These are phyloP conservation scores for Aspergillus phoenicis DNA, from an alignment of 2,329 filamentous ascomycete genomes.

Conservation along the genomic window DNA sequence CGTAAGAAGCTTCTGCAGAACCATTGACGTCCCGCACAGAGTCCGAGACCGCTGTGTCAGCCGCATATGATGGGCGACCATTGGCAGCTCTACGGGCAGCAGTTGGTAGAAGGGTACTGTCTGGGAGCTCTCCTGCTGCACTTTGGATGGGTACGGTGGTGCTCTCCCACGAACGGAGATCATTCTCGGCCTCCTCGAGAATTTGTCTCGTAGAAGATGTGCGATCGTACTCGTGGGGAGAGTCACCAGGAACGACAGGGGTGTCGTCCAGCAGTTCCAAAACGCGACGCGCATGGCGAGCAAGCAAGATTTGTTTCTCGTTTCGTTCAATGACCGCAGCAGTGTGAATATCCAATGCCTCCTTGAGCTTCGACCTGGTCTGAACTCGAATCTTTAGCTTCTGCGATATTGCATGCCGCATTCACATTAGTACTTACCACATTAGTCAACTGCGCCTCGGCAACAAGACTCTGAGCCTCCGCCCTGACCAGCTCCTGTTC, in stretches of 20 bases:
- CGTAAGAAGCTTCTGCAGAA: constrained; percentile 2
- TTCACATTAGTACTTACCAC: constrained; percentile 62
- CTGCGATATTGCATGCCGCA: neutral
- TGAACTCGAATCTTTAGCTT: neutral
- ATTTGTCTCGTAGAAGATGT: constrained; percentile 74
- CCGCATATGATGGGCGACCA: constrained; percentile 5
- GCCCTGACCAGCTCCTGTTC: constrained; percentile 96
- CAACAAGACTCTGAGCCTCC: constrained; percentile 93
- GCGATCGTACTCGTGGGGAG: constrained; percentile 68
- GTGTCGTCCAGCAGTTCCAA: constrained; percentile 85
- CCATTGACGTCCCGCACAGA: constrained; percentile 8
- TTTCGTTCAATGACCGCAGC: constrained; percentile 90
- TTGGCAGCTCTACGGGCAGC: constrained; percentile 12
- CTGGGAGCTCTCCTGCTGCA: constrained; percentile 51
- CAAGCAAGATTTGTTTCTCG: constrained; percentile 94
- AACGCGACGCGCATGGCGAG: constrained; percentile 83
- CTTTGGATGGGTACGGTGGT: constrained; percentile 58
- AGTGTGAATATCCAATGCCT: constrained; percentile 87
- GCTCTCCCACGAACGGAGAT: constrained; percentile 74
- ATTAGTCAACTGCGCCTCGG: constrained; percentile 94
- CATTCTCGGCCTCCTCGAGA: constrained; percentile 88
- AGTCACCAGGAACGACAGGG: constrained; percentile 84
- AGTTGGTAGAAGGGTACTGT: constrained; percentile 40
- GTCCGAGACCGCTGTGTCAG: constrained; percentile 5
- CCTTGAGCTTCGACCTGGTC: constrained; percentile 95